Percentiles rank a stretch among this genome's conserved stretches.
Conservation (phyloP, 805 yeast species). For the Cyberlindnera xishuangbannaensis region DNA sequence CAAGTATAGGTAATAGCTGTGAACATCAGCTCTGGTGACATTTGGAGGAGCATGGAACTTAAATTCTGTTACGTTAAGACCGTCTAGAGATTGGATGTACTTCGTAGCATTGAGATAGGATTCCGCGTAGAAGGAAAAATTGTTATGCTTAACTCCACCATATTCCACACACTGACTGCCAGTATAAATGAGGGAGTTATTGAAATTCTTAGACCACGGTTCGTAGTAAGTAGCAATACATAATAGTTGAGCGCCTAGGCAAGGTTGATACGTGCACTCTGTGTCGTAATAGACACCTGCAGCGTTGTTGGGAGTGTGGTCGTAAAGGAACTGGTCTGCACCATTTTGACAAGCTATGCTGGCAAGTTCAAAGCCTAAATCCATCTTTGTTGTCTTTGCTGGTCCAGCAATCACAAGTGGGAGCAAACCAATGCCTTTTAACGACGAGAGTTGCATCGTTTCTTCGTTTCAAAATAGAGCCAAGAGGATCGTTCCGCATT, state of each 20-base stretch:
- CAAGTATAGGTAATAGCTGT: slow-evolving; percentile 1
- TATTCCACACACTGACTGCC: neutral
- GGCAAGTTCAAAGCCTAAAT: neutral
- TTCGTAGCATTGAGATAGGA: slow-evolving; percentile 28
- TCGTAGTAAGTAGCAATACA: slow-evolving; percentile 12
- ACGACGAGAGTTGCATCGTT: too few relatives aligned
- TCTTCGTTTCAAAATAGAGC: too few relatives aligned
- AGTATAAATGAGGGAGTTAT: slow-evolving; percentile 5
- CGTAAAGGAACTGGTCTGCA: neutral
- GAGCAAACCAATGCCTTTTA: too few relatives aligned
- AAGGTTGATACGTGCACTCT: slow-evolving; percentile 14
- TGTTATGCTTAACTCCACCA: slow-evolving; percentile 1
- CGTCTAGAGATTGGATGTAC: slow-evolving; percentile 8
- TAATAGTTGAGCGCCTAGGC: slow-evolving; percentile 7
- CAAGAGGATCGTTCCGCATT: too few relatives aligned
- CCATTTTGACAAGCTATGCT: neutral
- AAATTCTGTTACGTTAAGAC: slow-evolving; percentile 2
- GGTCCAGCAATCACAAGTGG: neutral
- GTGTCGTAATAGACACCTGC: slow-evolving; percentile 1
- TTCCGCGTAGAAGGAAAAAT: slow-evolving; percentile 17
- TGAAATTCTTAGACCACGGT: slow-evolving; percentile 10
- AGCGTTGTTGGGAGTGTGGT: slow-evolving; percentile 1
- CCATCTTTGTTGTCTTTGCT: neutral
- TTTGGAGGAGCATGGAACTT: slow-evolving; percentile 7
- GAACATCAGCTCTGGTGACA: neutral